phyloP scores from a whole-genome alignment of 164 flowering plant genomes.

The Chimonanthus salicifolius region DNA sequence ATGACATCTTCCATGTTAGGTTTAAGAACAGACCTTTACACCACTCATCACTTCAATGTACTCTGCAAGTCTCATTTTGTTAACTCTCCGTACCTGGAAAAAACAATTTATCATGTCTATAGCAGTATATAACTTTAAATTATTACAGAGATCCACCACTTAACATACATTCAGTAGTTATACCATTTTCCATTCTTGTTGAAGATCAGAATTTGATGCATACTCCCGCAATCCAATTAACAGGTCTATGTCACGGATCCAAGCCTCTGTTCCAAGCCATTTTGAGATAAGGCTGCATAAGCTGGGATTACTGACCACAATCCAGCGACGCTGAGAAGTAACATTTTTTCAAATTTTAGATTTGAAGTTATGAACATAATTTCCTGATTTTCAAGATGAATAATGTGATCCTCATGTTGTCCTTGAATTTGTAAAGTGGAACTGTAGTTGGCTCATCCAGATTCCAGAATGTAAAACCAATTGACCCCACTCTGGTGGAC shows the following conservation, averaged over 20 bases:
- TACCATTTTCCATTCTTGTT: slow-evolving; percentile 49
- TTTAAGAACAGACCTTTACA: slow-evolving; percentile 30
- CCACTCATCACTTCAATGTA: slow-evolving; percentile 48
- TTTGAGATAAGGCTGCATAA: slow-evolving; percentile 45
- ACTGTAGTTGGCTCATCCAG: not conserved
- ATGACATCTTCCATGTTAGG: not conserved
- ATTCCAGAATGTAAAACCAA: not conserved
- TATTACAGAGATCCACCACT: no score
- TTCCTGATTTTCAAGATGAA: not conserved
- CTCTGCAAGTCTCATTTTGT: slow-evolving; percentile 53
- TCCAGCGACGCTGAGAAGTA: slow-evolving; percentile 53
- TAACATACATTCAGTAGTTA: not conserved
- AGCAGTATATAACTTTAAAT: not conserved
- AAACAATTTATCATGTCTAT: not conserved
- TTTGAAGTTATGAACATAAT: not conserved
- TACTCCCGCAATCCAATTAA: slow-evolving; percentile 35
- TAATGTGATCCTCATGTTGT: not conserved
- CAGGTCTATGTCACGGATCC: slow-evolving; percentile 49
- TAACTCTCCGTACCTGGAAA: slow-evolving; percentile 36
- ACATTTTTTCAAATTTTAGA: slow-evolving; percentile 11
- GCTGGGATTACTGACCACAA: slow-evolving; percentile 56
- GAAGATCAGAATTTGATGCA: slow-evolving; percentile 34
- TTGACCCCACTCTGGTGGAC: no score
- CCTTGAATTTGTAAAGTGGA: not conserved
- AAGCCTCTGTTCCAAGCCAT: slow-evolving; percentile 57